A percentile compares a stretch with the other conserved stretches of the same genome.
Evolutionary conservation across 257 asterid species (phyloP).

Genomic region (Przewalskia tangutica): DNA sequence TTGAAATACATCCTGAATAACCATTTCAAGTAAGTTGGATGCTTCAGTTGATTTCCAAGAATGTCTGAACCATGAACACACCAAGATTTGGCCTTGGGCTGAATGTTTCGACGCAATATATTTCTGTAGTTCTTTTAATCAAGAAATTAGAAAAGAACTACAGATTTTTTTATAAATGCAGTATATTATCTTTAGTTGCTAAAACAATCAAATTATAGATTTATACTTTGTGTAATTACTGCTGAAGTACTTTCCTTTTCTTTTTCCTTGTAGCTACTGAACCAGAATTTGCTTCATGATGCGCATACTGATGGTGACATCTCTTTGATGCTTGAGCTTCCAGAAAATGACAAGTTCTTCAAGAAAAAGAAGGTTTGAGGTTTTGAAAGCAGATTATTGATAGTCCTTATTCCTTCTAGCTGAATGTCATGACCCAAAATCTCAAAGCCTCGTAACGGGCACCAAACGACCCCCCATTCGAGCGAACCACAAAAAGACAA

Average conservation of each 20-base stretch:
- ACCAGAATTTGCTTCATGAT: conserved; percentile 19
- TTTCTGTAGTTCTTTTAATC: not conserved
- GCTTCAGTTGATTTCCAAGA: not conserved
- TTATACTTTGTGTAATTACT: not conserved
- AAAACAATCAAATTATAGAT: not conserved
- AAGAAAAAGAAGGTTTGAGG: conserved; percentile 53
- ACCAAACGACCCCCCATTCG: not conserved
- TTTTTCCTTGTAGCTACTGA: conserved; percentile 12
- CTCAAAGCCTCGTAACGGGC: not conserved
- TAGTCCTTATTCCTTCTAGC: not conserved
- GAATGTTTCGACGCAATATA: not conserved
- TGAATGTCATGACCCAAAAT: not conserved
- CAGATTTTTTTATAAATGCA: not conserved
- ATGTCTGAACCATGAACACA: not conserved
- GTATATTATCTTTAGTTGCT: not conserved
- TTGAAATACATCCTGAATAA: not conserved
- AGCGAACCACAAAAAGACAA: not conserved
- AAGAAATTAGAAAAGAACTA: not conserved
- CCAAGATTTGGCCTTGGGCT: not conserved
- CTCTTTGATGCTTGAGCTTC: conserved; percentile 42
- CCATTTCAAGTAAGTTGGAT: not conserved
- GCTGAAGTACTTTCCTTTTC: not conserved
- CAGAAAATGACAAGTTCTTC: conserved; percentile 48
- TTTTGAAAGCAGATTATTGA: not conserved
- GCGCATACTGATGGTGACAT: conserved; percentile 30